These are phyloP conservation scores for Chloris gayana DNA, from an alignment of 176 grass and related monocot genomes.

Conservation along the genomic window DNA sequence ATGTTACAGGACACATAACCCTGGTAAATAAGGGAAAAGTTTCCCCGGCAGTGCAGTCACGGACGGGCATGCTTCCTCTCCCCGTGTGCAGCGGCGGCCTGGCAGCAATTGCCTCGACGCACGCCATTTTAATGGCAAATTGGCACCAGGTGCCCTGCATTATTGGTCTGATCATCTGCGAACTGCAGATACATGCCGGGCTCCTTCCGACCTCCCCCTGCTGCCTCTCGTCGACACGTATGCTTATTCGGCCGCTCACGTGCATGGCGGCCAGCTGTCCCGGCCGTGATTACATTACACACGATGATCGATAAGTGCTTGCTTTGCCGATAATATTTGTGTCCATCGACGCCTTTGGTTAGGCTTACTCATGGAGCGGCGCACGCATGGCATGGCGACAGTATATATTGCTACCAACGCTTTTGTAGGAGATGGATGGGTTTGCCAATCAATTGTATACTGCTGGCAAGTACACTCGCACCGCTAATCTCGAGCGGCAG, in stretches of 20 bases:
- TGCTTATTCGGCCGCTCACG: background rate
- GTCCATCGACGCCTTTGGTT: background rate
- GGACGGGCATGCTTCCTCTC: too few relatives aligned
- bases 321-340: conserved; percentile 35
- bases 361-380: background rate
- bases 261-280: conserved; percentile 36
- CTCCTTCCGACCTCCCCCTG: too few relatives aligned
- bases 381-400: background rate
- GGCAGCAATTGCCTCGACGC: too few relatives aligned
- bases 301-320: conserved; percentile 16
- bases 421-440: background rate
- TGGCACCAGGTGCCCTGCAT: background rate
- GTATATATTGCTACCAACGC: background rate
- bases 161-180: background rate
- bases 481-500: conserved; percentile 17
- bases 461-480: background rate
- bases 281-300: background rate
- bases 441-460: background rate
- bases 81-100: too few relatives aligned
- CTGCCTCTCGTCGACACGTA: conserved; percentile 28
- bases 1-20: too few relatives aligned
- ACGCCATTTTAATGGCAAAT: background rate
- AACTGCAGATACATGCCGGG: background rate
- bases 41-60: too few relatives aligned
- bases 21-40: too few relatives aligned